phyloP scores from a whole-genome alignment of 1,284 basidiomycete genomes.

The Puccinia sorghi region DNA sequence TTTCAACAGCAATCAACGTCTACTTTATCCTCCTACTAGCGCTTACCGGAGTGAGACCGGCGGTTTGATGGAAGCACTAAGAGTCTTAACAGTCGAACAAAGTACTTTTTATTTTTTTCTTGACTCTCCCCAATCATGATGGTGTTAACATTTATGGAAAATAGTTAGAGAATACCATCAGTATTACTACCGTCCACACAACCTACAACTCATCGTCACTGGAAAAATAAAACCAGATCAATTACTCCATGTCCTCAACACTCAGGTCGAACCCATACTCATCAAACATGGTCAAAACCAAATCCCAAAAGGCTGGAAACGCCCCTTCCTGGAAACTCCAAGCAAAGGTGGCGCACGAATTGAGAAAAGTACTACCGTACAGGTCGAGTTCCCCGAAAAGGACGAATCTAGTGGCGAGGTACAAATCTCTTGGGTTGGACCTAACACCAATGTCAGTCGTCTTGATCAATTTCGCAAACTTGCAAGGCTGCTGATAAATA shows the following conservation, averaged over 20 bases:
- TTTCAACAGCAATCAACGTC: constrained; percentile 68
- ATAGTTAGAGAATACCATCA: constrained; percentile 85
- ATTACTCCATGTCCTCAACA: constrained; percentile 72
- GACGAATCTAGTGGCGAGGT: constrained; percentile 94
- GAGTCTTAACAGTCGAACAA: constrained; percentile 82
- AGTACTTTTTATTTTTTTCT: constrained; percentile 64
- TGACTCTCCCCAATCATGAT: too few species aligned
- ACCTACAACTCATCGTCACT: constrained; percentile 78
- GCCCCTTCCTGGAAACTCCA: constrained; percentile 88
- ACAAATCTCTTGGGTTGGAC: constrained; percentile 76
- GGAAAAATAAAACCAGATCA: constrained; percentile 65
- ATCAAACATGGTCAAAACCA: constrained; percentile 71
- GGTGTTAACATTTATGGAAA: too few species aligned
- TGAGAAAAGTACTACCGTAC: constrained; percentile 64
- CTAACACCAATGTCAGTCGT: constrained; percentile 70
- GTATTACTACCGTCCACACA: constrained; percentile 92
- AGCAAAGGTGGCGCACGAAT: constrained; percentile 70
- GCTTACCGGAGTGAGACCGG: constrained; percentile 96
- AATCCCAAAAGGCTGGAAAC: constrained; percentile 80
- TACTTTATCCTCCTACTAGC: constrained; percentile 77
- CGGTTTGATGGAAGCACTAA: constrained; percentile 86
- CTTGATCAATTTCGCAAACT: constrained; percentile 10
- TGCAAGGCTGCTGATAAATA: not conserved
- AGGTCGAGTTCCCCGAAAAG: constrained; percentile 93
- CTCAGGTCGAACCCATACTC: constrained; percentile 77